phyloP scores from a whole-genome alignment of 2,329 filamentous ascomycete species.

The Cladosporium sp. region DNA sequence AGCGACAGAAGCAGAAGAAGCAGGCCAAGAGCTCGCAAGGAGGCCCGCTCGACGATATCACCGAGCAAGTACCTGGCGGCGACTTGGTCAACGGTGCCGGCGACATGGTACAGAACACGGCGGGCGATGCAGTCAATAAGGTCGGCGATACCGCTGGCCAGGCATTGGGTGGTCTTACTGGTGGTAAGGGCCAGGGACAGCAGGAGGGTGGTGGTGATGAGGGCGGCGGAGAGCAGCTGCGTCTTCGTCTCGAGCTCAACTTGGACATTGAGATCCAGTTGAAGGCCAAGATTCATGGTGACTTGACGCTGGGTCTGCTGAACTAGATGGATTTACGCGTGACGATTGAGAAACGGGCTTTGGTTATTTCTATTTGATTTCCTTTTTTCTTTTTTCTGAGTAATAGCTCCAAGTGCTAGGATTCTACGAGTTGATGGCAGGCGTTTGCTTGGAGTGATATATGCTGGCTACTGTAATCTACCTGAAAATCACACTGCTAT shows the following conservation, averaged over 20 bases:
- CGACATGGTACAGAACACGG: constrained; percentile 55
- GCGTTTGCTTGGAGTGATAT: constrained; percentile 11
- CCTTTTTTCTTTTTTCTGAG: not conserved
- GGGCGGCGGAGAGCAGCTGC: constrained; percentile 48
- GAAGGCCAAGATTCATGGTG: constrained; percentile 63
- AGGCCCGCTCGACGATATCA: constrained; percentile 52
- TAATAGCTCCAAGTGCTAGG: not conserved
- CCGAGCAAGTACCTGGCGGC: constrained; percentile 50
- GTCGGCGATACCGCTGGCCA: constrained; percentile 43
- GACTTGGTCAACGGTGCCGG: constrained; percentile 50
- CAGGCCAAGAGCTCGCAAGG: constrained; percentile 39
- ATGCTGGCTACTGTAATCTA: constrained; percentile 11
- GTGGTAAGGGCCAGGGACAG: constrained; percentile 33
- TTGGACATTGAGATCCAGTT: constrained; percentile 60
- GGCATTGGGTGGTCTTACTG: constrained; percentile 46
- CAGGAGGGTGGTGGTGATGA: constrained; percentile 29
- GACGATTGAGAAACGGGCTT: not conserved
- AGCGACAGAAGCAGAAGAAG: constrained; percentile 51
- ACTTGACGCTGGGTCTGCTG: constrained; percentile 55
- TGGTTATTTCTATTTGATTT: not conserved
- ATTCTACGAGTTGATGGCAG: not conserved
- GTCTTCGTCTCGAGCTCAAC: constrained; percentile 56
- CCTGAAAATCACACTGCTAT: not conserved
- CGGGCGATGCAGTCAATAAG: constrained; percentile 41
- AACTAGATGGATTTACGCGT: constrained; percentile 21